These are phyloP conservation scores for Scedosporium aurantiacum DNA, from an alignment of 2,329 filamentous ascomycete species.

Conservation along the genomic window DNA sequence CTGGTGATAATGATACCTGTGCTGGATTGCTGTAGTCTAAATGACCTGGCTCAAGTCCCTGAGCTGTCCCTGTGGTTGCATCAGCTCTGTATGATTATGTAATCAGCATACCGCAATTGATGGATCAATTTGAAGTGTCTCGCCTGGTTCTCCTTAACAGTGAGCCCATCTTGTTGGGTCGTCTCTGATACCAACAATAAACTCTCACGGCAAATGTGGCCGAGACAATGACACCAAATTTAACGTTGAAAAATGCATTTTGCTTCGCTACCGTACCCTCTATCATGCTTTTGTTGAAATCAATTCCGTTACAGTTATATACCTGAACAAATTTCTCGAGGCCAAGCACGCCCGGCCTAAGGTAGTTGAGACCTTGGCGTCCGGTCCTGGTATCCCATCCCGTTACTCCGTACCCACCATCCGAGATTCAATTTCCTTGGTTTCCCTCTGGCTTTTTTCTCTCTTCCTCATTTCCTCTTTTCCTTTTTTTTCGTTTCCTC, in stretches of 20 bases:
- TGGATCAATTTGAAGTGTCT: not conserved
- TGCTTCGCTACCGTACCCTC: not conserved
- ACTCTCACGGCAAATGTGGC: too few species aligned
- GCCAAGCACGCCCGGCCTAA: constrained; percentile 6
- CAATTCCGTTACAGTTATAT: not conserved
- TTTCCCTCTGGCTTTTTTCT: constrained; percentile 83
- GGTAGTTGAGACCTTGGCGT: constrained; percentile 6
- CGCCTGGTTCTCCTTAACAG: not conserved
- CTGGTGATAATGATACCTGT: not conserved
- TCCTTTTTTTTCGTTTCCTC: constrained; percentile 39
- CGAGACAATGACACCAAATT: too few species aligned
- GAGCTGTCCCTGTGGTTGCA: too few species aligned
- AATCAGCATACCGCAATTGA: not conserved
- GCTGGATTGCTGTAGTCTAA: too few species aligned
- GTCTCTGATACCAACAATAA: too few species aligned
- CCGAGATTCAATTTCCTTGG: constrained; percentile 59
- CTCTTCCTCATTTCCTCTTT: constrained; percentile 75
- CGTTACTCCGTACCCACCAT: not conserved
- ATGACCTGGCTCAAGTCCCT: too few species aligned
- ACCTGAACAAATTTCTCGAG: not conserved
- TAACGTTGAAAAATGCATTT: not conserved
- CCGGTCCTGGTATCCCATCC: not conserved
- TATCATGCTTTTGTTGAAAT: constrained; percentile 4
- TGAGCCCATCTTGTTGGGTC: too few species aligned
- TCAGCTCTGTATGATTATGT: not conserved